Evolutionary conservation across 352 stramenopile species (phyloP), one percentile per base, ranked within the genome.

Genomic region (Blastocystis hominis): DNA sequence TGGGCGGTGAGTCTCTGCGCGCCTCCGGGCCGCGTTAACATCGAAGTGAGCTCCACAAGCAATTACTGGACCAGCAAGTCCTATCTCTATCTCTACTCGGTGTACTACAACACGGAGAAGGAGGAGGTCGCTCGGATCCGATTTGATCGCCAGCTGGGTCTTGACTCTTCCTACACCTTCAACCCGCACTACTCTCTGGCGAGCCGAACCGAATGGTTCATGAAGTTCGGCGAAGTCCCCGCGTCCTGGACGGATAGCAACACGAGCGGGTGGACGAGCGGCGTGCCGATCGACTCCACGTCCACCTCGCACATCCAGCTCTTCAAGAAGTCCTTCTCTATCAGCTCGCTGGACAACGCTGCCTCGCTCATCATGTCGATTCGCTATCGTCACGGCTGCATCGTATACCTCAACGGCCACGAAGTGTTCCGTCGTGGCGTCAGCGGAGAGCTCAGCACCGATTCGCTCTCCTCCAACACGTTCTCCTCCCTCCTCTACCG

Each of bases 391-490:
- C 70, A 59, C 55, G 77, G 77, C 55, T 76, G 55, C 46, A 15
- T 87, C 36, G 66, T 87, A n/a, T 87, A 76, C 44, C 34, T 87
- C n/a, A 87, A 87, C 46, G 77, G 77, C 15, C 46, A 76, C 46
- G 77, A 87, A 47, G 77, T 78, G 6, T 87, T 87, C 66, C 40
- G 77, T 6, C 59, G 62, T 17, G 66, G 66, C 44, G 13, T 59
- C 10, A 59, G n/a, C n/a, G 13, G 10, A n/a, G 2, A 13, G n/a
- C n/a, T 72, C 5, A 38, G 9, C 30, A 20, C 62, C 38, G 50
- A 59, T 59, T 59, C 50, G n/a, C 50, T 59, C 50, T 20, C 62
- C 0, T 20, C 20, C 6, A 38, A 34, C 20, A 47, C 62, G 13
- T 53, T 53, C 34, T n/a, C 20, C 2, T 50, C 17, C 2, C 59